Percentiles rank a stretch among this genome's conserved stretches.
Conservation (phyloP, 768 basidiomycete genomes). For the Boletus reticuloceps region DNA sequence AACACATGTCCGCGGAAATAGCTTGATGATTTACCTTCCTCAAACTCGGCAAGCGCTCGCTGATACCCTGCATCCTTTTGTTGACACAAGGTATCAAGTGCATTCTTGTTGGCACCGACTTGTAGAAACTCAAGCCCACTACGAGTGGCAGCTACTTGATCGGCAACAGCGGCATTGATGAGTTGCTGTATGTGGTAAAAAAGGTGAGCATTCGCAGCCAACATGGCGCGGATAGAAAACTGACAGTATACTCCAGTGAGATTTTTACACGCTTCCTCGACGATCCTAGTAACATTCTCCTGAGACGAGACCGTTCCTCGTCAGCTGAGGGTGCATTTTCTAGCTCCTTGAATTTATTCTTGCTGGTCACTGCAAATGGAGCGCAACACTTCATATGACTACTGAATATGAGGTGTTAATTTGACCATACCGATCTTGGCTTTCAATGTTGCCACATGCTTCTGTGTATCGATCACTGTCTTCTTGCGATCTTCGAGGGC, state of each 20-base stretch:
- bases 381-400: neutral
- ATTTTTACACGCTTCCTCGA: constrained; percentile 51
- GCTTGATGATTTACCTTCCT: constrained; percentile 42
- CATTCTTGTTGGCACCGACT: constrained; percentile 59
- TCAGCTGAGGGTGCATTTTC: constrained; percentile 48
- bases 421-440: constrained; percentile 42
- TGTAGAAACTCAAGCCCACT: constrained; percentile 64
- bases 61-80: constrained; percentile 59
- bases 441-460: constrained; percentile 30
- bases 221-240: constrained; percentile 16
- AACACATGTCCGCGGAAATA: constrained; percentile 8
- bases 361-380: constrained; percentile 26
- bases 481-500: constrained; percentile 24
- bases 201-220: neutral
- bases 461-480: constrained; percentile 30
- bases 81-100: constrained; percentile 55
- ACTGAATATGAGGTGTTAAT: neutral
- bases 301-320: constrained; percentile 43
- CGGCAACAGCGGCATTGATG: constrained; percentile 50
- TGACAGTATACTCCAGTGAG: constrained; percentile 57
- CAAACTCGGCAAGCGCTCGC: constrained; percentile 50
- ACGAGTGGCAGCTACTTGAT: constrained; percentile 57
- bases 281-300: constrained; percentile 41
- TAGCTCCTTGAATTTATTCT: constrained; percentile 39
- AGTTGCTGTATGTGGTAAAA: constrained; percentile 41